Percentiles rank a stretch among this genome's conserved stretches.
These are phyloP conservation scores for Urostyla sp. DNA, from an alignment of 73 alveolate species.

Conservation along the genomic window DNA sequence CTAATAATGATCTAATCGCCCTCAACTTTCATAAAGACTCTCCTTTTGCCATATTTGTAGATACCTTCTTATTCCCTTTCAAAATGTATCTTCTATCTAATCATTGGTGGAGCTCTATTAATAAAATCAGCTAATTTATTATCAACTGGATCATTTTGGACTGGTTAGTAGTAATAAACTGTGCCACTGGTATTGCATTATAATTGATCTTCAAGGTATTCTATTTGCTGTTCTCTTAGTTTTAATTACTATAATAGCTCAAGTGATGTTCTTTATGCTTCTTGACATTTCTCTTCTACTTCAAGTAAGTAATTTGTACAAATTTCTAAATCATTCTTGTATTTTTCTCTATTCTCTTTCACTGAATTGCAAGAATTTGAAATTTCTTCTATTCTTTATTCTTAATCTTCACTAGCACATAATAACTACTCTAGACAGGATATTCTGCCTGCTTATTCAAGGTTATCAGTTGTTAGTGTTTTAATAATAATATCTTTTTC, in stretches of 20 bases:
- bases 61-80: conserved; percentile 75
- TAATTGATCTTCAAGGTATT: conserved; percentile 12
- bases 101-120: conserved; percentile 33
- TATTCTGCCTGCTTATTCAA: conserved; percentile 46
- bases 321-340: conserved; percentile 45
- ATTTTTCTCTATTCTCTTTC: conserved; percentile 22
- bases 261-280: conserved; percentile 45
- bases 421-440: conserved; percentile 45
- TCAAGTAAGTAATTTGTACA: conserved; percentile 56
- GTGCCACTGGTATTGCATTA: conserved; percentile 2
- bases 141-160: conserved; percentile 74
- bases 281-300: conserved; percentile 55
- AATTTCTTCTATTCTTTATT: conserved; percentile 13
- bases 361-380: background rate
- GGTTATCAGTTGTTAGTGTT: conserved; percentile 41
- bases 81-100: conserved; percentile 51
- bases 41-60: conserved; percentile 67
- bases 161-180: conserved; percentile 60
- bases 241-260: conserved; percentile 31
- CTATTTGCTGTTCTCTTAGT: conserved; percentile 51
- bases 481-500: conserved; percentile 48
- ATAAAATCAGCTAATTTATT: conserved; percentile 61
- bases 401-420: conserved; percentile 56
- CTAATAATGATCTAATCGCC: conserved; percentile 66
- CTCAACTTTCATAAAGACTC: conserved; percentile 75